Percentiles rank a stretch among this genome's conserved stretches.
Evolutionary conservation across 148 eudicot genomes (phyloP).

Genomic region (Amaranthus cruentus): DNA sequence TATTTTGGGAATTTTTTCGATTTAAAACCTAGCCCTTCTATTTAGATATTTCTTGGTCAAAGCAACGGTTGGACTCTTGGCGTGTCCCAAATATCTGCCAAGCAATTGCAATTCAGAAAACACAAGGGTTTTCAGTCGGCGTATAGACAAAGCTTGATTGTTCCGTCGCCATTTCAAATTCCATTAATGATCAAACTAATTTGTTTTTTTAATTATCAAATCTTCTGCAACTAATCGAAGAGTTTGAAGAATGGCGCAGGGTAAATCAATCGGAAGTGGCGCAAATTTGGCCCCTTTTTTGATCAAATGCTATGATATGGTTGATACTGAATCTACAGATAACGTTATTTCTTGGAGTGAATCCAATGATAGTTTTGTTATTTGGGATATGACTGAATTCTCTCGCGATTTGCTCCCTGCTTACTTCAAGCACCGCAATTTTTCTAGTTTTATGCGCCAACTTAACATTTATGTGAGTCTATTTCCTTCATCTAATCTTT

Average conservation of each 20-base stretch:
- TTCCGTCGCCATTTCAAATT: too few relatives aligned
- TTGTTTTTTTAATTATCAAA: too few relatives aligned
- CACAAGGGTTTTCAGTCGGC: too few relatives aligned
- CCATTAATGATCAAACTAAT: too few relatives aligned
- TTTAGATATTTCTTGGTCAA: too few relatives aligned
- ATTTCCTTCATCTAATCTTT: background rate
- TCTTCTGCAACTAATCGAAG: too few relatives aligned
- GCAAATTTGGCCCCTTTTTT: conserved; percentile 43
- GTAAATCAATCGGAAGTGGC: conserved; percentile 38
- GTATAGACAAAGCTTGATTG: too few relatives aligned
- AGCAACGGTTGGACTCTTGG: too few relatives aligned
- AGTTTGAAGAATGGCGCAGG: conserved; percentile 21
- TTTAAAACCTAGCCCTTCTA: too few relatives aligned
- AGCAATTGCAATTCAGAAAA: too few relatives aligned
- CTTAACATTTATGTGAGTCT: conserved; percentile 63
- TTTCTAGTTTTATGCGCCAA: conserved; percentile 72
- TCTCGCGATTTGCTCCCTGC: conserved; percentile 54
- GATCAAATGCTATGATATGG: conserved; percentile 74
- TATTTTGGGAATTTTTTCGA: too few relatives aligned
- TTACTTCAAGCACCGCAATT: conserved; percentile 67
- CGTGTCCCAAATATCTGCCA: too few relatives aligned
- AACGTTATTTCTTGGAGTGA: conserved; percentile 51
- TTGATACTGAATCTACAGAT: conserved; percentile 54
- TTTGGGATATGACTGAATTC: conserved; percentile 48
- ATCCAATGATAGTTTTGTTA: conserved; percentile 48